phyloP scores from a whole-genome alignment of 345 rosid species.

The Camelina sativa region DNA sequence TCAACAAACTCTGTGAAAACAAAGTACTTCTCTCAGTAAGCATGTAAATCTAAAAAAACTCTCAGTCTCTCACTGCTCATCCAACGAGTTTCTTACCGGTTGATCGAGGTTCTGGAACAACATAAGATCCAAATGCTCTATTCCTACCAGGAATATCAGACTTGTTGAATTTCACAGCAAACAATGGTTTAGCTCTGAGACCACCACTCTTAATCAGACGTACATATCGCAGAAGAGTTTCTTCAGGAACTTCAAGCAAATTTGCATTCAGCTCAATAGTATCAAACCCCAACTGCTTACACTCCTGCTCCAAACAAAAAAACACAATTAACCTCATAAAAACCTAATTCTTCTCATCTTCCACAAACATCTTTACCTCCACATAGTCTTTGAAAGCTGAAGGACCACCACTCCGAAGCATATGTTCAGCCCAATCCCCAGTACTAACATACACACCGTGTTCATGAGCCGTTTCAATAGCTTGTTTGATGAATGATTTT shows the following conservation, averaged over 20 bases:
- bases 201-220: slow-evolving; percentile 81
- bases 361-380: slow-evolving; percentile 52
- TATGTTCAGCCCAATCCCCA: slow-evolving; percentile 92
- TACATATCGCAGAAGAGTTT: slow-evolving; percentile 79
- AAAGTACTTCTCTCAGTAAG: neutral
- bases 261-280: slow-evolving; percentile 80
- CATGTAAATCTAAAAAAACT: neutral
- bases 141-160: slow-evolving; percentile 68
- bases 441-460: slow-evolving; percentile 88
- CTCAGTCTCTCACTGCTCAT: neutral
- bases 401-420: slow-evolving; percentile 62
- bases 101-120: slow-evolving; percentile 68
- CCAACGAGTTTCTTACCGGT: slow-evolving; percentile 53
- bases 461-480: slow-evolving; percentile 72
- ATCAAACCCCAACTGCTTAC: slow-evolving; percentile 88
- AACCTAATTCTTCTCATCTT: slow-evolving; percentile 5
- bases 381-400: slow-evolving; percentile 79
- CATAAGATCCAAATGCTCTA: slow-evolving; percentile 85
- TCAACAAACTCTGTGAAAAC: slow-evolving; percentile 65
- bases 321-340: neutral
- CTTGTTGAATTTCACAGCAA: slow-evolving; percentile 71
- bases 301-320: slow-evolving; percentile 53
- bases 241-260: slow-evolving; percentile 84
- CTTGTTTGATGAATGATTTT: slow-evolving; percentile 67
- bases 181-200: slow-evolving; percentile 83